phyloP scores from a whole-genome alignment of 2,329 filamentous ascomycete genomes.

The Diaporthe sp. region DNA sequence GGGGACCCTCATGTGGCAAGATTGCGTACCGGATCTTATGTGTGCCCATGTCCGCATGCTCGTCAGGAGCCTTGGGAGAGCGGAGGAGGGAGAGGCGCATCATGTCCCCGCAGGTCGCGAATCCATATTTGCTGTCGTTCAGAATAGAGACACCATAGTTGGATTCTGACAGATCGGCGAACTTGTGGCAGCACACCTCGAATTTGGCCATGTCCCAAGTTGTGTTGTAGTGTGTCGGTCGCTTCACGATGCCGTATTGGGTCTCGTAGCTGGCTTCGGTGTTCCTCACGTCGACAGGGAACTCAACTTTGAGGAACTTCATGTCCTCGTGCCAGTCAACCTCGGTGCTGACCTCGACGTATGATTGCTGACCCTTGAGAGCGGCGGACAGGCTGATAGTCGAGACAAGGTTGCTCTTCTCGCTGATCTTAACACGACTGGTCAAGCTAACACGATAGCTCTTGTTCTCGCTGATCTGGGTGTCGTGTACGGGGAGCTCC shows the following conservation, averaged over 20 bases:
- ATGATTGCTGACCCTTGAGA: slow-evolving; percentile 71
- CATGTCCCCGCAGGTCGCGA: slow-evolving; percentile 86
- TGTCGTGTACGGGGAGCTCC: slow-evolving; percentile 76
- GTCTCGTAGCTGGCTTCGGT: slow-evolving; percentile 96
- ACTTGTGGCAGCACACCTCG: slow-evolving; percentile 95
- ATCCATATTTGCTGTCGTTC: slow-evolving; percentile 96
- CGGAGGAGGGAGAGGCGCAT: slow-evolving; percentile 92
- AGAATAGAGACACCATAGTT: slow-evolving; percentile 92
- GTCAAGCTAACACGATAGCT: slow-evolving; percentile 83
- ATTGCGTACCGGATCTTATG: slow-evolving; percentile 93
- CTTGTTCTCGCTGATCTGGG: slow-evolving; percentile 76
- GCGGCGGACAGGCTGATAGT: slow-evolving; percentile 83
- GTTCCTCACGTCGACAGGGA: slow-evolving; percentile 90
- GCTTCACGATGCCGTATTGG: slow-evolving; percentile 87
- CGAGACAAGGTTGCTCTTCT: slow-evolving; percentile 86
- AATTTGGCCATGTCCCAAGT: slow-evolving; percentile 93
- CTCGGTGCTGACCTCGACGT: slow-evolving; percentile 82
- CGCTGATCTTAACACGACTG: slow-evolving; percentile 88
- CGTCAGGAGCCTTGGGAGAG: slow-evolving; percentile 92
- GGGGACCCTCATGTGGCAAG: slow-evolving; percentile 80
- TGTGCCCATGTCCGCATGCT: slow-evolving; percentile 91
- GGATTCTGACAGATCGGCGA: slow-evolving; percentile 88
- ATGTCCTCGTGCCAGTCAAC: slow-evolving; percentile 98
- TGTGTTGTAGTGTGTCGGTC: slow-evolving; percentile 98
- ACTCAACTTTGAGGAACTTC: slow-evolving; percentile 99